Conservation (phyloP, 148 eudicot genomes). For the Nepenthes gracilis region DNA sequence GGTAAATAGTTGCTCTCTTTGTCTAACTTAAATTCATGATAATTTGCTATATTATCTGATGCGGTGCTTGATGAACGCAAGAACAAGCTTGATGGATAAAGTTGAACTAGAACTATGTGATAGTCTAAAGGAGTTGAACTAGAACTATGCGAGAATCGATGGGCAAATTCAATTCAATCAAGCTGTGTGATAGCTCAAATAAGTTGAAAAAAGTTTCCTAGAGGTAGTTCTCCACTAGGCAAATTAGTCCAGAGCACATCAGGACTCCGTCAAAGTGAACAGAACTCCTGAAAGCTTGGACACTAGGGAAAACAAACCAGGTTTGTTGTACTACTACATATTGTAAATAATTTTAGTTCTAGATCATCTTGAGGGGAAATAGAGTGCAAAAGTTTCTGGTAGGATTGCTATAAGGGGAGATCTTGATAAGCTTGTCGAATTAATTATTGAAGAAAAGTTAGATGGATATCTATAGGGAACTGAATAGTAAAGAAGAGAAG, state of each 20-base stretch:
- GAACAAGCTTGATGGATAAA: slow-evolving; percentile 5
- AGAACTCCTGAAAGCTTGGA: slow-evolving; percentile 84
- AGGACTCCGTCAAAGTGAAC: slow-evolving; percentile 36
- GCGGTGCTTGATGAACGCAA: slow-evolving; percentile 4
- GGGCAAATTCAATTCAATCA: slow-evolving; percentile 34
- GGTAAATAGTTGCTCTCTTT: too few relatives aligned
- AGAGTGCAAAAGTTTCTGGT: slow-evolving; percentile 17
- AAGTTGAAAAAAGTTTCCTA: slow-evolving; percentile 58
- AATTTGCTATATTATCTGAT: neutral
- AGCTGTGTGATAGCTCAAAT: slow-evolving; percentile 51
- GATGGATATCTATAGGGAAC: slow-evolving; percentile 55
- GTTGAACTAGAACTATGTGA: slow-evolving; percentile 16
- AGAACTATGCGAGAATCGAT: slow-evolving; percentile 54
- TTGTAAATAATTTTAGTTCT: slow-evolving; percentile 44
- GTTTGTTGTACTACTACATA: slow-evolving; percentile 19
- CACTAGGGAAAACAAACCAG: slow-evolving; percentile 47
- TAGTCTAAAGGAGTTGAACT: slow-evolving; percentile 44
- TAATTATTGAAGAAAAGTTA: slow-evolving; percentile 48
- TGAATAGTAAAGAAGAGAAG: slow-evolving; percentile 73
- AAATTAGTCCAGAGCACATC: slow-evolving; percentile 51
- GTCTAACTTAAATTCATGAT: too few relatives aligned
- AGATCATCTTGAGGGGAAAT: slow-evolving; percentile 44
- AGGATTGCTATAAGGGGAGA: slow-evolving; percentile 31
- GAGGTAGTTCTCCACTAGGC: slow-evolving; percentile 33
- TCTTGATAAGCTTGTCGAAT: slow-evolving; percentile 57